A percentile compares a stretch with the other conserved stretches of the same genome.
Conservation (phyloP, 2,329 filamentous ascomycete species). For the Mycosphaerella arachidis region DNA sequence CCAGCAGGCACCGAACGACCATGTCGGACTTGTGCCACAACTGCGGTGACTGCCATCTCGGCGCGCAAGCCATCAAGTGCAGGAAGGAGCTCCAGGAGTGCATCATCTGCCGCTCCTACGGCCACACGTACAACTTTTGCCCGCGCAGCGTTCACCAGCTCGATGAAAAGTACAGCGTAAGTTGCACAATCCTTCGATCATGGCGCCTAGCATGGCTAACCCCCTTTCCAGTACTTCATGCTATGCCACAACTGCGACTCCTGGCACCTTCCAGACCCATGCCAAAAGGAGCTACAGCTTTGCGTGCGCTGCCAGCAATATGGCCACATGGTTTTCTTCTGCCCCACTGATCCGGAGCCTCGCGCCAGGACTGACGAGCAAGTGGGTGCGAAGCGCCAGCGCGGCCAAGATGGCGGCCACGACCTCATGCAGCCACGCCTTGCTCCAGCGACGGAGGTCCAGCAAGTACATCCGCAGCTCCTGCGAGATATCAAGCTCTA, state of each 20-base stretch:
- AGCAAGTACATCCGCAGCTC: constrained; percentile 4
- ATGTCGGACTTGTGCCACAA: constrained; percentile 28
- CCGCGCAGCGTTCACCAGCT: constrained; percentile 12
- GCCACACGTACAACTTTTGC: constrained; percentile 22
- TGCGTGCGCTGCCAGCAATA: constrained; percentile 19
- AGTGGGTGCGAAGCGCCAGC: neutral
- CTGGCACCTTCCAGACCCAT: constrained; percentile 26
- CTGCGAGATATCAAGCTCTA: constrained; percentile 3
- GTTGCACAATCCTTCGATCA: neutral
- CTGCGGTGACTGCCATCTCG: constrained; percentile 25
- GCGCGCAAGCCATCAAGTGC: constrained; percentile 17
- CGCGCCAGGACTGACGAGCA: neutral
- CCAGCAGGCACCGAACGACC: constrained; percentile 1
- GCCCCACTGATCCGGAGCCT: constrained; percentile 16
- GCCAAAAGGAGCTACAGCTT: constrained; percentile 3
- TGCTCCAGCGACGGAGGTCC: neutral
- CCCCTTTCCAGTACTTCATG: constrained; percentile 12
- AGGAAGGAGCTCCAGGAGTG: constrained; percentile 13
- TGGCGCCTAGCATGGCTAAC: neutral
- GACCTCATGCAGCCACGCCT: neutral
- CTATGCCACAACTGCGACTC: constrained; percentile 26
- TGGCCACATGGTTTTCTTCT: constrained; percentile 24
- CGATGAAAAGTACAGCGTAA: constrained; percentile 14
- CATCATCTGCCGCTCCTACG: constrained; percentile 16
- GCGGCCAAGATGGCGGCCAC: neutral